Percentiles rank a stretch among this genome's conserved stretches.
Conservation (phyloP, 1,284 basidiomycete genomes). For the Phlebopus sp. region DNA sequence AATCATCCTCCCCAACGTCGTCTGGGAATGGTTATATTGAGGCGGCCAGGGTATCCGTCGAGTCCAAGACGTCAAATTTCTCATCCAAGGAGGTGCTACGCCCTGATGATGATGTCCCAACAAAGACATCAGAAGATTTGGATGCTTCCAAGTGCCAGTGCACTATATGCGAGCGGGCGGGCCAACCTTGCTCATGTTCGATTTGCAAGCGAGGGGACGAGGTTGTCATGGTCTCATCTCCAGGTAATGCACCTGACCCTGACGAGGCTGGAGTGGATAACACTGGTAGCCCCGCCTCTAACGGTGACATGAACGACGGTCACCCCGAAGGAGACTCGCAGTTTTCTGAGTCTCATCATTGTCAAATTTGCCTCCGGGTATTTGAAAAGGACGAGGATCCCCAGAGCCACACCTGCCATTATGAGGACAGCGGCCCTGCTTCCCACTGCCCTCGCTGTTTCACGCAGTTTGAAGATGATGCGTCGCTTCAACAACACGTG, state of each 20-base stretch:
- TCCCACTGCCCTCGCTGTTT: constrained; percentile 24
- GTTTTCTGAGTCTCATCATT: constrained; percentile 3
- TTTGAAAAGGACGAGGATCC: constrained; percentile 15
- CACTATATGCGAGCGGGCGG: constrained; percentile 2
- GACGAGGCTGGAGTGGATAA: constrained; percentile 1
- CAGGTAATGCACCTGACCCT: neutral
- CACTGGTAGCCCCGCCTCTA: neutral
- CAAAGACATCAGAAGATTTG: neutral
- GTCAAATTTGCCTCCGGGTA: constrained; percentile 15
- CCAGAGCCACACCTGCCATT: constrained; percentile 19
- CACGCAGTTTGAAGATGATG: constrained; percentile 20
- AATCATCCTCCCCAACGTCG: too few relatives aligned
- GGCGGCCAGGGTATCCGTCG: too few relatives aligned
- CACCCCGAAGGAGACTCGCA: neutral
- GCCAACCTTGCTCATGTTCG: constrained; percentile 6
- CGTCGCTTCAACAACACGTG: constrained; percentile 19
- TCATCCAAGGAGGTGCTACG: too few relatives aligned
- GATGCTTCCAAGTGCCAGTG: neutral
- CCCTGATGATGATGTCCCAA: neutral
- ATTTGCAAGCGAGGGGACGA: constrained; percentile 8
- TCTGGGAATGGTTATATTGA: too few relatives aligned
- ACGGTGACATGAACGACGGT: constrained; percentile 1
- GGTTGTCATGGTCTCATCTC: neutral
- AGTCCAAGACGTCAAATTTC: too few relatives aligned
- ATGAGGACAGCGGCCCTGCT: constrained; percentile 8